Base-by-base conservation (phyloP, 2,329 filamentous ascomycete species). In the Nigrospora osmanthi region DNA sequence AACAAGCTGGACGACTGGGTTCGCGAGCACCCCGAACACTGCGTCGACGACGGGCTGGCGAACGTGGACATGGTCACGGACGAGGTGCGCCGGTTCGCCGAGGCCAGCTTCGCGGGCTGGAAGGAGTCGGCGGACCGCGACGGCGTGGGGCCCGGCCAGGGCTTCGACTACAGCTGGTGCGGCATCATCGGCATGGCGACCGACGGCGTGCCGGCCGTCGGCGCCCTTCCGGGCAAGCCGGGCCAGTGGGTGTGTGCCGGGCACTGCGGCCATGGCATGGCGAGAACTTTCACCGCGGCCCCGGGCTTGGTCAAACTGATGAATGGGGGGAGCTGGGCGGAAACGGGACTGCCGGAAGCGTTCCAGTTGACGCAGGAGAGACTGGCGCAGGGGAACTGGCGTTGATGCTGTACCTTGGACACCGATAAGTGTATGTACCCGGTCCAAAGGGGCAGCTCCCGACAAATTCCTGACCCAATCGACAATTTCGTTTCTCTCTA, bases 1-100 rank as follows among this genome's bases (percentile, higher is more conserved):
- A 49, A 52, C 31, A 46, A 54, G 38, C 52, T 64, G 14, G 56
- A 60, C 37, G 47, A 52, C 7, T 63, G 57, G 57, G 47, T 61
- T 11, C 54, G 55, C 17, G 34, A 47, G 30, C 54, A 62, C 44
- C 57, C 60, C 0, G 57, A 57, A n/a, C 44, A 52, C 14, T 57
- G 56, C 43, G 53, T 55, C 10, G 55, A 63, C 15, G 60, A 63
- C 41, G 52, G 58, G 9, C 46, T 63, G 2, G 44, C 56, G 2
- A 50, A 52, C 10, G 39, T 60, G 6, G 48, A 58, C 11, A 43
- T 43, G 12, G 57, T 63, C 9, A 61, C 54, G 9, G 47, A 49
- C 13, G 52, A 53, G 31, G 55, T 61, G 12, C 46, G 51, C 17
- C 38, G 46, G 2, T 58, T 63, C 41, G 54, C 59, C 2, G 49